Percentiles rank a stretch among this genome's conserved stretches.
phyloP scores from a whole-genome alignment of 345 rosid genomes.

The Syzygium aromaticum region DNA sequence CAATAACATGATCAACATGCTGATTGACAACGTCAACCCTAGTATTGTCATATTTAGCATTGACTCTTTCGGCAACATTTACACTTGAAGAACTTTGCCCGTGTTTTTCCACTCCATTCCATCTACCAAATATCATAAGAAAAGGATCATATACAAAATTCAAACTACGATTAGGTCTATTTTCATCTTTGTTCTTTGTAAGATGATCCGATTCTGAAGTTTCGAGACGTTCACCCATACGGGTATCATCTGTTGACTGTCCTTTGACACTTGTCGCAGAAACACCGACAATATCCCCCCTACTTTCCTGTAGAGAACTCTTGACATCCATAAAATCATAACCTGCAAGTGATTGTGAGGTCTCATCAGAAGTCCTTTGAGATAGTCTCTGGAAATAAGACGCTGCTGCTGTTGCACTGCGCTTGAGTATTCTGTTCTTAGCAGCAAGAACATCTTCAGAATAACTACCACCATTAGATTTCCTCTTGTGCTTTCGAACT shows the following conservation, averaged over 20 bases:
- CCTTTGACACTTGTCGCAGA: conserved; percentile 7
- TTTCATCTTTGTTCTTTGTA: conserved; percentile 8
- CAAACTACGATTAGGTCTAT: neutral
- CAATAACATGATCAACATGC: conserved; percentile 14
- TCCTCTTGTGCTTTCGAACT: conserved; percentile 53
- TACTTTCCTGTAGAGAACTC: conserved; percentile 26
- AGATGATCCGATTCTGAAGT: conserved; percentile 8
- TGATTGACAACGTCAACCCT: conserved; percentile 17
- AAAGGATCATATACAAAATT: conserved; percentile 19
- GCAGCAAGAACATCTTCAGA: conserved; percentile 36
- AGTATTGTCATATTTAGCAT: conserved; percentile 14
- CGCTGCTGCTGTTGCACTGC: conserved; percentile 65
- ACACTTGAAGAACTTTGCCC: conserved; percentile 18
- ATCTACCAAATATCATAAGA: conserved; percentile 47
- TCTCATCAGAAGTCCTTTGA: conserved; percentile 26
- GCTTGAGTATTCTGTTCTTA: conserved; percentile 69
- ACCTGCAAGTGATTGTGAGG: conserved; percentile 23
- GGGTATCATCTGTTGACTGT: conserved; percentile 14
- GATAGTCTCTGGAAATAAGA: conserved; percentile 53
- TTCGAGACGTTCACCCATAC: conserved; percentile 18
- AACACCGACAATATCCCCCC: conserved; percentile 14
- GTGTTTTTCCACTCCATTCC: conserved; percentile 25
- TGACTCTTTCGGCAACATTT: conserved; percentile 11
- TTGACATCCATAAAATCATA: conserved; percentile 33
- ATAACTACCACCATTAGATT: conserved; percentile 32